A percentile compares a stretch with the other conserved stretches of the same genome.
Conservation (phyloP, 2,329 filamentous ascomycete genomes). For the Hypoxylon sp. region DNA sequence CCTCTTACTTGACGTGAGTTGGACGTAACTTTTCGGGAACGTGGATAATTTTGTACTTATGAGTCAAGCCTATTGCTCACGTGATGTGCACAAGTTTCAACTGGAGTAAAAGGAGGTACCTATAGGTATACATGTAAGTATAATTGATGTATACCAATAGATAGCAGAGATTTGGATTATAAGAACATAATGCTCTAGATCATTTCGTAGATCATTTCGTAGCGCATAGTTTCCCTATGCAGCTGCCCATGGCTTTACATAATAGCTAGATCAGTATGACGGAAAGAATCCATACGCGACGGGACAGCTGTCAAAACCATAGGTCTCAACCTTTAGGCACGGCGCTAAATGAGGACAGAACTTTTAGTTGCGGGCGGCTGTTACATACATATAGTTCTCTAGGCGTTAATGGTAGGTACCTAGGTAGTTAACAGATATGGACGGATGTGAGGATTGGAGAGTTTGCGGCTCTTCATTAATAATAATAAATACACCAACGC, state of each 20-base stretch:
- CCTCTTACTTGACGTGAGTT: too few species aligned
- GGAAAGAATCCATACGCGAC: slow-evolving; percentile 25
- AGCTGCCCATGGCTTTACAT: slow-evolving; percentile 32
- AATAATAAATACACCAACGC: slow-evolving; percentile 9
- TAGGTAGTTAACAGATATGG: slow-evolving; percentile 1
- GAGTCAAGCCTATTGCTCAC: slow-evolving; percentile 3
- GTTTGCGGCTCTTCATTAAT: slow-evolving; percentile 6
- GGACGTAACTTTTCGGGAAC: too few species aligned
- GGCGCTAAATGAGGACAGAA: slow-evolving; percentile 25
- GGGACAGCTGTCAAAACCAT: slow-evolving; percentile 29
- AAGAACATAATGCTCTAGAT: slow-evolving; percentile 1
- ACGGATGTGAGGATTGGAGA: background rate
- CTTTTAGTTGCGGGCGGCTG: slow-evolving; percentile 9
- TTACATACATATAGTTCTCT: slow-evolving; percentile 3
- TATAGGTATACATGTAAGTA: background rate
- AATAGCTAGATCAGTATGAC: slow-evolving; percentile 24
- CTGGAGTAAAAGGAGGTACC: background rate
- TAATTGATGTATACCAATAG: background rate
- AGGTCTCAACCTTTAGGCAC: slow-evolving; percentile 10
- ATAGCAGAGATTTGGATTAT: background rate
- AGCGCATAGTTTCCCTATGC: slow-evolving; percentile 38
- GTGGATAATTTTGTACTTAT: background rate
- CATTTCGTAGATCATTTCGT: slow-evolving; percentile 22
- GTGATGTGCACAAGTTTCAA: slow-evolving; percentile 7
- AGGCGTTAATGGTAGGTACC: background rate